phyloP scores from a whole-genome alignment of 176 grass and related monocot species.

The Carex pumila region DNA sequence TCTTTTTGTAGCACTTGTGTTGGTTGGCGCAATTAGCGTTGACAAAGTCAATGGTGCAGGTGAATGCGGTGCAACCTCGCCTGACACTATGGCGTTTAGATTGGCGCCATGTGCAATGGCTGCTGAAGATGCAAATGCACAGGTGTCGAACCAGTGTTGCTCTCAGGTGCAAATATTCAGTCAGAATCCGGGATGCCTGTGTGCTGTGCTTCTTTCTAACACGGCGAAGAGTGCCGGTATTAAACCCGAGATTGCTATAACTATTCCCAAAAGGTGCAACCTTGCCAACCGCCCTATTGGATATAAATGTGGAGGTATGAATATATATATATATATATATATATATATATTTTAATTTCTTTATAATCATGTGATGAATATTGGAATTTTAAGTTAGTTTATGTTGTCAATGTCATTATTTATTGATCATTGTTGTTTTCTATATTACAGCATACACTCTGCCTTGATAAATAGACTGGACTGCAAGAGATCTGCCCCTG shows the following conservation, averaged over 20 bases:
- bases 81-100: slow-evolving; percentile 45
- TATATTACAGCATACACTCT: slow-evolving; percentile 39
- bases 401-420: background rate
- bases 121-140: slow-evolving; percentile 38
- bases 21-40: slow-evolving; percentile 1
- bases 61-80: slow-evolving; percentile 51
- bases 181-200: slow-evolving; percentile 54
- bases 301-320: slow-evolving; percentile 79
- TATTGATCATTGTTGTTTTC: background rate
- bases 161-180: slow-evolving; percentile 46
- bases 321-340: too few species aligned
- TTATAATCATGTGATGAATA: background rate
- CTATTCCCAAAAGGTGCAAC: slow-evolving; percentile 82
- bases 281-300: slow-evolving; percentile 57
- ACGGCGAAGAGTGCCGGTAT: slow-evolving; percentile 54
- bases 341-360: too few species aligned
- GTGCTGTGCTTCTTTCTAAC: slow-evolving; percentile 73
- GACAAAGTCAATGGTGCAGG: slow-evolving; percentile 38
- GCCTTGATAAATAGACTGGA: slow-evolving; percentile 31
- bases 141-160: slow-evolving; percentile 51
- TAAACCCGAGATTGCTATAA: slow-evolving; percentile 63
- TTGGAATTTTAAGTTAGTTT: background rate
- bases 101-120: slow-evolving; percentile 54
- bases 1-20: slow-evolving; percentile 32
- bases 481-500: background rate